Percentiles rank a stretch among this genome's conserved stretches.
phyloP scores from a whole-genome alignment of 495 filamentous ascomycete species.

The Tuber calosporum region DNA sequence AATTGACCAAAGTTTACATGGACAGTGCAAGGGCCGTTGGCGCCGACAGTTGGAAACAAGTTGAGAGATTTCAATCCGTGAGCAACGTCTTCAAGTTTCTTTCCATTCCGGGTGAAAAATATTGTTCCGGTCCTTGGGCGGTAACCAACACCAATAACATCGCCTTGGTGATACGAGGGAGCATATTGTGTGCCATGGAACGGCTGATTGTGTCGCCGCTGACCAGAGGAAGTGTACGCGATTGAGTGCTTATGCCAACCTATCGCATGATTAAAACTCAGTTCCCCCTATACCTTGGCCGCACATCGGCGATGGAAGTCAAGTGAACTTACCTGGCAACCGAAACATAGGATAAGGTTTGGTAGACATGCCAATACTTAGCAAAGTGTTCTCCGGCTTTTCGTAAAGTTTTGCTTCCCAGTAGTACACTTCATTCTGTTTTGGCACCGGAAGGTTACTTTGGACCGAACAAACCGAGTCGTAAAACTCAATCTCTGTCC shows the following conservation, averaged over 20 bases:
- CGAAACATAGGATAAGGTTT: slow-evolving; percentile 95
- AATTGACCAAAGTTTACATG: slow-evolving; percentile 98
- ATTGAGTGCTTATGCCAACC: slow-evolving; percentile 87
- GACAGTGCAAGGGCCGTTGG: slow-evolving; percentile 82
- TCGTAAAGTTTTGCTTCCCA: slow-evolving; percentile 99
- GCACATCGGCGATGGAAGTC: not conserved
- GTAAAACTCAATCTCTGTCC: slow-evolving; percentile 97
- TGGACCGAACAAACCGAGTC: slow-evolving; percentile 96
- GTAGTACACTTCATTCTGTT: slow-evolving; percentile 98
- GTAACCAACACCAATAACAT: slow-evolving; percentile 94
- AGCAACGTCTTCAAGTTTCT: slow-evolving; percentile 89
- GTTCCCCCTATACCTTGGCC: not conserved
- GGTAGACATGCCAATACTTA: slow-evolving; percentile 87
- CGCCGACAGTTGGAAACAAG: slow-evolving; percentile 90
- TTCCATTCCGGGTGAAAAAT: slow-evolving; percentile 97
- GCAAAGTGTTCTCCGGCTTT: slow-evolving; percentile 76
- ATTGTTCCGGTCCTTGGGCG: slow-evolving; percentile 87
- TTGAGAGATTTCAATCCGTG: slow-evolving; percentile 91
- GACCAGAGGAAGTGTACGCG: slow-evolving; percentile 79
- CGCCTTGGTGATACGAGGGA: slow-evolving; percentile 76
- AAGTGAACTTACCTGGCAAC: slow-evolving; percentile 64
- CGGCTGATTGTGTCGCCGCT: slow-evolving; percentile 84
- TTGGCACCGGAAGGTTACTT: slow-evolving; percentile 91
- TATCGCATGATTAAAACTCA: slow-evolving; percentile 39
- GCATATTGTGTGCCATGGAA: slow-evolving; percentile 73